These are phyloP conservation scores for Termitomyces sp. DNA, from an alignment of 768 basidiomycete genomes.

Conservation along the genomic window DNA sequence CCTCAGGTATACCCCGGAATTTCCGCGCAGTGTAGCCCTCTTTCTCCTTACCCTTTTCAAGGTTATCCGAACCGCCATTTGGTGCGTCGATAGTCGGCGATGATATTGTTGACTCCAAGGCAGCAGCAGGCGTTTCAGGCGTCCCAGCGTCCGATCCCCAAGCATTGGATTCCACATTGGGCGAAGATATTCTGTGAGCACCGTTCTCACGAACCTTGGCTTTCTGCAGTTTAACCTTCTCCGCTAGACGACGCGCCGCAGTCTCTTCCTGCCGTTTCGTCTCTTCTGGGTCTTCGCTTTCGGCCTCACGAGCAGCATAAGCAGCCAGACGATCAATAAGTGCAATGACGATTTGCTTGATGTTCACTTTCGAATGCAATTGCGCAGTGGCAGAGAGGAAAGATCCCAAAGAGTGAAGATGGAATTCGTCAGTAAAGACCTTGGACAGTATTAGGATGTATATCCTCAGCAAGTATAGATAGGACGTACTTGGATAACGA, in stretches of 20 bases:
- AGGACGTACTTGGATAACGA: slow-evolving; percentile 84
- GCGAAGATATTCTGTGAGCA: slow-evolving; percentile 24
- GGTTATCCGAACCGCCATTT: slow-evolving; percentile 20
- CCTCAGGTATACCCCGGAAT: slow-evolving; percentile 92
- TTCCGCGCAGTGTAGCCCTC: slow-evolving; percentile 59
- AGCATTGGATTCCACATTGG: slow-evolving; percentile 34
- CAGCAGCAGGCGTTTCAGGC: slow-evolving; percentile 27
- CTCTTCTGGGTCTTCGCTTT: slow-evolving; percentile 94
- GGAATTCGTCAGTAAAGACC: slow-evolving; percentile 99
- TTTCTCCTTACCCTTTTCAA: slow-evolving; percentile 54
- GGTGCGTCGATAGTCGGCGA: slow-evolving; percentile 19
- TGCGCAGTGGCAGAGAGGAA: slow-evolving; percentile 96
- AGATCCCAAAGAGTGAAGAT: slow-evolving; percentile 90
- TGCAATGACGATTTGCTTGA: slow-evolving; percentile 97
- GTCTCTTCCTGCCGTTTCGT: slow-evolving; percentile 91
- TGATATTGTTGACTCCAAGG: slow-evolving; percentile 22
- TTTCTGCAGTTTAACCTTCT: slow-evolving; percentile 76
- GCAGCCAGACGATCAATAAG: slow-evolving; percentile 94
- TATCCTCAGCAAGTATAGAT: neutral
- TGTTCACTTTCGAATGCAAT: slow-evolving; percentile 96
- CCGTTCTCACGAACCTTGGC: slow-evolving; percentile 53
- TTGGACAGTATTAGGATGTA: slow-evolving; percentile 21
- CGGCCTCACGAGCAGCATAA: slow-evolving; percentile 95
- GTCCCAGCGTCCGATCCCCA: slow-evolving; percentile 36
- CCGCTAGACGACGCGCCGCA: slow-evolving; percentile 81